Evolutionary conservation across 768 basidiomycete species (phyloP).

Genomic region (Collybiopsis luxurians): DNA sequence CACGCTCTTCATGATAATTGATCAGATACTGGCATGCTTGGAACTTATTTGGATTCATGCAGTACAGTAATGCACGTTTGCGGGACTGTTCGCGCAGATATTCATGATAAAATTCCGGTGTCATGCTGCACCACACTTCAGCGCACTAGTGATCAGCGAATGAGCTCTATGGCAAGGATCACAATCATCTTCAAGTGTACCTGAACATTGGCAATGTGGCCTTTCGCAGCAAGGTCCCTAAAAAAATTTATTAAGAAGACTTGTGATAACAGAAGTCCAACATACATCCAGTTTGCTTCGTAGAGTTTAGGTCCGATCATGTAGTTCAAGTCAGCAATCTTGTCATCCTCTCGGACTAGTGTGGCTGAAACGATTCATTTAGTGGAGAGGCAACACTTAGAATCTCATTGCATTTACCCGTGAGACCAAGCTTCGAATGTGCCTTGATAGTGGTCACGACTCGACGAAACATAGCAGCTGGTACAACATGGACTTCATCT

Average conservation of each 20-base stretch:
- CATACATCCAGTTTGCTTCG: conserved; percentile 98
- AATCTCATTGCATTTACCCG: conserved; percentile 48
- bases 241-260: conserved; percentile 12
- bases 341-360: conserved; percentile 97
- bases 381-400: background rate
- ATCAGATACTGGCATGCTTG: conserved; percentile 99
- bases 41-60: conserved; percentile 99
- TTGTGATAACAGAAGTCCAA: too few relatives aligned
- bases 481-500: conserved; percentile 98
- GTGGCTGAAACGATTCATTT: conserved; percentile 60
- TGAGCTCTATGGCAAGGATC: background rate
- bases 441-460: conserved; percentile 99
- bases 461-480: conserved; percentile 96
- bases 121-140: conserved; percentile 99
- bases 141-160: conserved; percentile 71
- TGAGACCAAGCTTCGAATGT: conserved; percentile 96
- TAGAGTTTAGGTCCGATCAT: conserved; percentile 99
- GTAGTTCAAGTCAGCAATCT: conserved; percentile 97
- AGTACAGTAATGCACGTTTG: conserved; percentile 94
- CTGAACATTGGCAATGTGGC: conserved; percentile 99
- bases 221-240: conserved; percentile 94
- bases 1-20: conserved; percentile 95
- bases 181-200: conserved; percentile 38
- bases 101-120: conserved; percentile 97
- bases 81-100: conserved; percentile 91